A percentile compares a stretch with the other conserved stretches of the same genome.
These are phyloP conservation scores for Fomitopsis palustris DNA, from an alignment of 1,284 basidiomycete species.

Conservation along the genomic window DNA sequence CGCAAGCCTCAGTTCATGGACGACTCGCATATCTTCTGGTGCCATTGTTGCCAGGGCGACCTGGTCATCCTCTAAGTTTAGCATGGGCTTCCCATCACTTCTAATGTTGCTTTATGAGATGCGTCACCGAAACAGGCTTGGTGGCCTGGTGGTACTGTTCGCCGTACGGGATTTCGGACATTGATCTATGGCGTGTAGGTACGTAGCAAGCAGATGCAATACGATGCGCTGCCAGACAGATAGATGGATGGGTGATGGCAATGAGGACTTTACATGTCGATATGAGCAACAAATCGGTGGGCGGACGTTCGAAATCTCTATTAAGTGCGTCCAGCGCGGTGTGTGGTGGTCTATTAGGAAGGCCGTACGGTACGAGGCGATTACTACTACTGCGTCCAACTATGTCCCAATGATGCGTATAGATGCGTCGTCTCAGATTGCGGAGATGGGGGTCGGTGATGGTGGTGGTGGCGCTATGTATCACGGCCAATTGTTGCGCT, in stretches of 20 bases:
- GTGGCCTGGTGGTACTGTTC: too few relatives aligned
- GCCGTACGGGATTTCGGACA: too few relatives aligned
- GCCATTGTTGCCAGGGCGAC: constrained; percentile 74
- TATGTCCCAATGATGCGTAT: constrained; percentile 1
- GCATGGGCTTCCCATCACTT: too few relatives aligned
- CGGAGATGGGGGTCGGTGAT: background rate
- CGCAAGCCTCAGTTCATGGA: constrained; percentile 70
- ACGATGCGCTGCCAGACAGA: background rate
- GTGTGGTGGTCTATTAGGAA: background rate
- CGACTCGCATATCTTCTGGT: constrained; percentile 84
- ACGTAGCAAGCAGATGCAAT: background rate
- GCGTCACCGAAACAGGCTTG: too few relatives aligned
- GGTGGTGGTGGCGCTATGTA: too few relatives aligned
- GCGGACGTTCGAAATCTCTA: background rate
- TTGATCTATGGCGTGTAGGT: background rate
- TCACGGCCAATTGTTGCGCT: constrained; percentile 25
- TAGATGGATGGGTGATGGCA: background rate
- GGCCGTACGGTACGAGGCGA: background rate
- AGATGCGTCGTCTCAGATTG: background rate
- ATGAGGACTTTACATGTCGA: background rate
- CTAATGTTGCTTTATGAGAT: too few relatives aligned
- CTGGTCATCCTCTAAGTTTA: constrained; percentile 58
- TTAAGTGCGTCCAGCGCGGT: background rate
- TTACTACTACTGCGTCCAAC: background rate
- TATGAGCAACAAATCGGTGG: background rate